Evolutionary conservation across 768 basidiomycete genomes (phyloP), one percentile per base, ranked within the genome.

Genomic region (Lepiota venenata): DNA sequence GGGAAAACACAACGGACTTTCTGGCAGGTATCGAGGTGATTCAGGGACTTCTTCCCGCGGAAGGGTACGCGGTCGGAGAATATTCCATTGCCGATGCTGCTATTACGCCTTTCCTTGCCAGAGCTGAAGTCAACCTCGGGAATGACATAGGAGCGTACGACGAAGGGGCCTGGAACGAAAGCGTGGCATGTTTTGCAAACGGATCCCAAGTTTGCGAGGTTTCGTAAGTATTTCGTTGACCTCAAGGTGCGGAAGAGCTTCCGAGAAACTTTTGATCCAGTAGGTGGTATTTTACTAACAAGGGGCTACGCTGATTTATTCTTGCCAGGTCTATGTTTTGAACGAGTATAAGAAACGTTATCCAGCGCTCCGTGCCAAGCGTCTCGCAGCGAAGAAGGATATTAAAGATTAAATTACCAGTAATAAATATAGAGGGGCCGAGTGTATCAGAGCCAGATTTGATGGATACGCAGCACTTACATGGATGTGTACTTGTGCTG

Each of bases 41-140:
- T 32, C 84, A 86, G 63, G 60, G 58, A 3, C 67, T 81, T 20
- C 70, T 88, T 39, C 77, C 81, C 1, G 57, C 63, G 5, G 67
- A 74, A 42, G 47, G 36, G 12, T 82, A 70, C 43, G 81, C 69
- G 1, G 57, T 73, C 25, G 70, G 77, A 11, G 69, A 77, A 41
- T 87, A 74, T 64, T 81, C 76, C 15, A 78, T 80, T 43, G 86
- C 85, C 10, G 87, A 88, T 58, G 77, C 80, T 5, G 79, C 82
- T 0, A 62, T 87, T 22, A 69, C 76, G 2, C 83, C 87, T 1
- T 82, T 86, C 73, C 59, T 86, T 11, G 83, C 75, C 16, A 73
- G 86, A 9, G 56, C 78, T 39, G 72, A 77, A 32, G 56, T 81
- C 1, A 44, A 64, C 32, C 58, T 81, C 25, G 65, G 69, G 61